These are phyloP conservation scores for Cenchrus americanus DNA, from an alignment of 176 grass and related monocot genomes.

Conservation along the genomic window DNA sequence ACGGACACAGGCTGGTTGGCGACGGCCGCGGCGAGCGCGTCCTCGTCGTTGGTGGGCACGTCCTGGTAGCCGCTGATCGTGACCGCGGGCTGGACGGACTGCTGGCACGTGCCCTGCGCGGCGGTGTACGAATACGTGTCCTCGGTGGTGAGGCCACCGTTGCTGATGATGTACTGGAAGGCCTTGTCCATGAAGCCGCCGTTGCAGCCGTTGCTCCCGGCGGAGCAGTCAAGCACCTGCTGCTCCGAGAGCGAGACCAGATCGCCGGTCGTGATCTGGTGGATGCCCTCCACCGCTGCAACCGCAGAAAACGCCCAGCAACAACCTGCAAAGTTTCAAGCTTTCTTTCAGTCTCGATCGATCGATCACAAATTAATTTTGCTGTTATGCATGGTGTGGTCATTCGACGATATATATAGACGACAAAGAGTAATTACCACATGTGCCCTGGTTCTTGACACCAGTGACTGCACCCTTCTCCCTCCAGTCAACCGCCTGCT, in stretches of 20 bases:
- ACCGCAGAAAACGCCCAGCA: conserved; percentile 31
- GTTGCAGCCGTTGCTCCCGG: not conserved
- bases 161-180: conserved; percentile 18
- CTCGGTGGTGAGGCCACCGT: not conserved
- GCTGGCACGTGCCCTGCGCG: not conserved
- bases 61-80: not conserved
- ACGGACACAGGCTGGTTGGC: not conserved
- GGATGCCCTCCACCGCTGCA: conserved; percentile 1
- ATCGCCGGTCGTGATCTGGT: not conserved
- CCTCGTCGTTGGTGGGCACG: not conserved
- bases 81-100: not conserved
- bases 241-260: conserved; percentile 26
- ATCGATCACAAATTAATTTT: too few relatives aligned
- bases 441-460: too few relatives aligned
- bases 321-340: too few relatives aligned
- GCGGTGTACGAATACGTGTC: not conserved
- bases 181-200: not conserved
- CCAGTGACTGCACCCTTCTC: too few relatives aligned
- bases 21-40: not conserved
- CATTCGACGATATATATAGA: too few relatives aligned
- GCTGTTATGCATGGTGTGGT: too few relatives aligned
- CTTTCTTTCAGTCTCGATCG: too few relatives aligned
- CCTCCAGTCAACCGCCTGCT: too few relatives aligned
- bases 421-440: too few relatives aligned
- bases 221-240: conserved; percentile 12